Evolutionary conservation across 2,329 filamentous ascomycete genomes (phyloP).

Genomic region (Elsinoe ampelina): DNA sequence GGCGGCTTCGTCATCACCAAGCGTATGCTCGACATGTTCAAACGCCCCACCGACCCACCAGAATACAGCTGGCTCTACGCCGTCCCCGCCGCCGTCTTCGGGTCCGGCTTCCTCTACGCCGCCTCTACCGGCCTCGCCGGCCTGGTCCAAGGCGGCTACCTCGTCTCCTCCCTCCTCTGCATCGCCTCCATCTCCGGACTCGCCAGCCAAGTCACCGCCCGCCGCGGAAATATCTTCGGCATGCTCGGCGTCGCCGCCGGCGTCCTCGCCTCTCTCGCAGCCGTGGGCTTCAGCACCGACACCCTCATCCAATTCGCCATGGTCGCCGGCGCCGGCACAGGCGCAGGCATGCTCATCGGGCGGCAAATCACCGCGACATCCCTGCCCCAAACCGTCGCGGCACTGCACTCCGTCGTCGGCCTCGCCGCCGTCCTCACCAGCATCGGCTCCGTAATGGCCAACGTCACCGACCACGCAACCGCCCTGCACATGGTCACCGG

Average conservation of each 20-base stretch:
- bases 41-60: constrained; percentile 71
- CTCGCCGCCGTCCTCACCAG: constrained; percentile 81
- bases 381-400: constrained; percentile 80
- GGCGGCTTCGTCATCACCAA: constrained; percentile 89
- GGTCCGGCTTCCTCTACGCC: constrained; percentile 70
- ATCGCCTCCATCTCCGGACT: constrained; percentile 76
- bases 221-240: constrained; percentile 76
- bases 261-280: constrained; percentile 71
- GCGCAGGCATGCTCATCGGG: constrained; percentile 66
- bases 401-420: constrained; percentile 81
- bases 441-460: constrained; percentile 73
- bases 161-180: constrained; percentile 75
- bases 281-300: constrained; percentile 70
- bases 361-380: constrained; percentile 81
- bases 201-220: constrained; percentile 71
- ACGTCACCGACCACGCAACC: constrained; percentile 55
- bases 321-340: constrained; percentile 61
- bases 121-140: constrained; percentile 74
- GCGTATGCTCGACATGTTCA: constrained; percentile 89
- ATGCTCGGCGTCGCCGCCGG: constrained; percentile 78
- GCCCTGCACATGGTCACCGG: constrained; percentile 77
- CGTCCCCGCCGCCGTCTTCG: constrained; percentile 66
- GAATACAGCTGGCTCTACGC: constrained; percentile 86
- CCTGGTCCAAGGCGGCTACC: constrained; percentile 77
- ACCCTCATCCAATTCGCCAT: constrained; percentile 71